These are phyloP conservation scores for Cynara cardunculus DNA, from an alignment of 129 eudicot species.

Conservation along the genomic window DNA sequence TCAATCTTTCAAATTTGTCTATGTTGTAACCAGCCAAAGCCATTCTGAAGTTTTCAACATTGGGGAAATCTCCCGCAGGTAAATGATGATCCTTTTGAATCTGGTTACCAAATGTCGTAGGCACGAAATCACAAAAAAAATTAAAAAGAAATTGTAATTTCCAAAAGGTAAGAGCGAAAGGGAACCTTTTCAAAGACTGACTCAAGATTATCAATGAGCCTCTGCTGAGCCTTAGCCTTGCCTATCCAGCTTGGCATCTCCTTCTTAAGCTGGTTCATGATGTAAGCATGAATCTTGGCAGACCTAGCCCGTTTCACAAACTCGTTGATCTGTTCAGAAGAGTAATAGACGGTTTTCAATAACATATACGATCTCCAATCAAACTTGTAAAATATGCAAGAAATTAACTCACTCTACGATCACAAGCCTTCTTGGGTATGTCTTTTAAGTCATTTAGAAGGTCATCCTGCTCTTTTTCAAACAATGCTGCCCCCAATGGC, in stretches of 20 bases:
- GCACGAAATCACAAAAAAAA: background rate
- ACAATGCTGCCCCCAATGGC: slow-evolving; percentile 73
- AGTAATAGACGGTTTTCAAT: background rate
- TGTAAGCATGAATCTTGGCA: slow-evolving; percentile 93
- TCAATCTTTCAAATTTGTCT: slow-evolving; percentile 79
- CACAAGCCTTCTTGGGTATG: slow-evolving; percentile 98
- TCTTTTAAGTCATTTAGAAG: slow-evolving; percentile 80
- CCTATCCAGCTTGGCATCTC: slow-evolving; percentile 99
- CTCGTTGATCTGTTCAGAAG: slow-evolving; percentile 66
- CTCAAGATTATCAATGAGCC: slow-evolving; percentile 66
- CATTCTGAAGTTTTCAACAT: slow-evolving; percentile 66
- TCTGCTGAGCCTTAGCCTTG: slow-evolving; percentile 83
- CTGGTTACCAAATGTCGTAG: slow-evolving; percentile 25
- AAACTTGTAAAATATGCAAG: background rate
- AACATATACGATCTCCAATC: background rate
- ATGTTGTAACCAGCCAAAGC: slow-evolving; percentile 67
- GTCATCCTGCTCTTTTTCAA: slow-evolving; percentile 92
- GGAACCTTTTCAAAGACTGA: slow-evolving; percentile 72
- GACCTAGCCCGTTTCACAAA: slow-evolving; percentile 98
- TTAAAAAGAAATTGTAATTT: background rate
- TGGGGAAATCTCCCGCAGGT: slow-evolving; percentile 89
- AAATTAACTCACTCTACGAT: slow-evolving; percentile 71
- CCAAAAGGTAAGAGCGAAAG: slow-evolving; percentile 5
- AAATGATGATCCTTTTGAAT: slow-evolving; percentile 78
- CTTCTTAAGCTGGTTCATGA: slow-evolving; percentile 78